Evolutionary conservation across 2,329 filamentous ascomycete species (phyloP).

Genomic region (Hypoxylon sp.): DNA sequence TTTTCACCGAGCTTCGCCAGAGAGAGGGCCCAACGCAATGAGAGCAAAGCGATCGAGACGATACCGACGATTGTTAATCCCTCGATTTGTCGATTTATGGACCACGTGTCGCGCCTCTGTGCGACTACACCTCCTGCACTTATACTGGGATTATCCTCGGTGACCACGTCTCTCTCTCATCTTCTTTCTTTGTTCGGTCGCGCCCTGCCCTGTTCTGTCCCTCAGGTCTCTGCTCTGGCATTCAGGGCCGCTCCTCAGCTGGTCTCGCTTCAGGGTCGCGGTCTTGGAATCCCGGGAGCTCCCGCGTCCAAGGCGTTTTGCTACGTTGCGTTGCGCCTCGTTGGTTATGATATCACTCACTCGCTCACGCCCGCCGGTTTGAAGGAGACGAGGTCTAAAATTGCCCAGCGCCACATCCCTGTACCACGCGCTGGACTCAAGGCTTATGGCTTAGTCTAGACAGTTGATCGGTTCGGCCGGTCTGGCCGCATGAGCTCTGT

Average conservation of each 20-base stretch:
- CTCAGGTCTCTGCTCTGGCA: conserved; percentile 1
- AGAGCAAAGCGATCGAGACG: background rate
- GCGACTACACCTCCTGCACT: conserved; percentile 23
- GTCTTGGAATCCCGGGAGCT: conserved; percentile 7
- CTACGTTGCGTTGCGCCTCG: background rate
- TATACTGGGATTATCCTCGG: conserved; percentile 33
- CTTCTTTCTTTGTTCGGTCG: background rate
- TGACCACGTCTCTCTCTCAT: conserved; percentile 1
- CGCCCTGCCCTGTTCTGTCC: background rate
- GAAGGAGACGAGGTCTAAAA: background rate
- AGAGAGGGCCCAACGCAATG: background rate
- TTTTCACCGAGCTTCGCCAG: background rate
- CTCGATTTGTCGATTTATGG: conserved; percentile 5
- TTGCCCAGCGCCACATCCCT: background rate
- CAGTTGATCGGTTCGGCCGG: conserved; percentile 10
- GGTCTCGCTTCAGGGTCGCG: background rate
- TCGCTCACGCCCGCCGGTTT: conserved; percentile 3
- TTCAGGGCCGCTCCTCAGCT: background rate
- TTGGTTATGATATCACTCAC: conserved; percentile 21
- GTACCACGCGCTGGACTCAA: conserved; percentile 1
- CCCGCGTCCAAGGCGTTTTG: conserved; percentile 6
- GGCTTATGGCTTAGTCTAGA: conserved; percentile 1
- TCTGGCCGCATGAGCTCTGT: conserved; percentile 14
- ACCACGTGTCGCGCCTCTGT: conserved; percentile 29
- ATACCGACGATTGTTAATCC: background rate